These are phyloP conservation scores for Cladosporium sp. DNA, from an alignment of 2,329 filamentous ascomycete species.

Conservation along the genomic window DNA sequence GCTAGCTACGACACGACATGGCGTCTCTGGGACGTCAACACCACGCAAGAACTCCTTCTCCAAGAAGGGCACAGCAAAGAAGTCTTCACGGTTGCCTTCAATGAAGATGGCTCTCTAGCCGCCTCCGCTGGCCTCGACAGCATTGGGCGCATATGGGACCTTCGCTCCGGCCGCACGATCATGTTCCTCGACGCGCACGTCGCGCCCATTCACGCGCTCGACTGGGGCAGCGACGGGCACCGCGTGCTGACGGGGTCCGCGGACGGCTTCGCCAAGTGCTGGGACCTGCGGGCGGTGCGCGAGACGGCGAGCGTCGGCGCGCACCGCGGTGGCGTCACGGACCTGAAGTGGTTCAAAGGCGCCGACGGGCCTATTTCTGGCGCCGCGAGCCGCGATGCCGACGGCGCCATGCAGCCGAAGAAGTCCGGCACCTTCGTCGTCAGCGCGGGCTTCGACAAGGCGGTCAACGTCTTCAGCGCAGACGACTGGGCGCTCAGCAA, in stretches of 20 bases:
- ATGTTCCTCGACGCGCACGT: constrained; percentile 95
- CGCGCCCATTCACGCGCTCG: constrained; percentile 84
- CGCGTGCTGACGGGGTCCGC: constrained; percentile 88
- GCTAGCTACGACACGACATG: constrained; percentile 95
- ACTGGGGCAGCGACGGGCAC: constrained; percentile 88
- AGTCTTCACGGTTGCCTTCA: constrained; percentile 86
- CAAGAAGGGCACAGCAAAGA: constrained; percentile 73
- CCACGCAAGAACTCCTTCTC: constrained; percentile 10
- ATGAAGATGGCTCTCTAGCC: constrained; percentile 80
- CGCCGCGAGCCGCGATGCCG: constrained; percentile 35
- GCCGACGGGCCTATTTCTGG: constrained; percentile 65
- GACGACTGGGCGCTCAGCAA: constrained; percentile 93
- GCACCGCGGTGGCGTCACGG: constrained; percentile 84
- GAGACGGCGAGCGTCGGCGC: constrained; percentile 80
- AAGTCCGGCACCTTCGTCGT: constrained; percentile 90
- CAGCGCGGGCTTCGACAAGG: constrained; percentile 85
- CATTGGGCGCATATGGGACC: constrained; percentile 91
- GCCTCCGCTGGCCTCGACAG: constrained; percentile 92
- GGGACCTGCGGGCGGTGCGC: constrained; percentile 88
- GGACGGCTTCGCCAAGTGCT: constrained; percentile 96
- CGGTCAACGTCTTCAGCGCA: constrained; percentile 90
- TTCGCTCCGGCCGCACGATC: constrained; percentile 84
- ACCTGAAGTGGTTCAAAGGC: constrained; percentile 90
- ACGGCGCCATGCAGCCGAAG: constrained; percentile 57
- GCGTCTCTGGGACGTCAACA: constrained; percentile 61